phyloP scores from a whole-genome alignment of 2,329 filamentous ascomycete genomes.

The Zymoseptoria pseudotritici region DNA sequence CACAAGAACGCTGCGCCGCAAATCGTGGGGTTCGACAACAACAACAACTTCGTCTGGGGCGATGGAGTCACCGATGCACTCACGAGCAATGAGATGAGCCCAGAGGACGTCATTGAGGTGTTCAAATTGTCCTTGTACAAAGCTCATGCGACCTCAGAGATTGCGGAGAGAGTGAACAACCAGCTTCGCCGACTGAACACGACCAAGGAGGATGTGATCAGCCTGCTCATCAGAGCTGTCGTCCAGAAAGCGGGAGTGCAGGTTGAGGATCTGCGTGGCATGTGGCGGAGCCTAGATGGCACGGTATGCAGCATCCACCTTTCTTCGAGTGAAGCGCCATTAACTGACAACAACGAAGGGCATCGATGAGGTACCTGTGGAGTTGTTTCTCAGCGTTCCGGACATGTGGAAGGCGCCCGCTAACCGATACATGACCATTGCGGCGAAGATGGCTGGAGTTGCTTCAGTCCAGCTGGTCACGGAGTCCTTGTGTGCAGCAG shows the following conservation, averaged over 20 bases:
- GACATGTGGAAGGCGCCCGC: not conserved
- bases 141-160: not conserved
- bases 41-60: not conserved
- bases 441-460: not conserved
- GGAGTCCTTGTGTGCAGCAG: not conserved
- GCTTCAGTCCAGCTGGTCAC: not conserved
- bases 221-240: not conserved
- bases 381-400: not conserved
- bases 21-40: not conserved
- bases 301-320: not conserved
- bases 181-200: not conserved
- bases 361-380: not conserved
- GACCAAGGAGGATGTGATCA: not conserved
- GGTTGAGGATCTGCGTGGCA: not conserved
- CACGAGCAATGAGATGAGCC: not conserved
- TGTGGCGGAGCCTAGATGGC: not conserved
- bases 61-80: not conserved
- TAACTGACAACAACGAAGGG: not conserved
- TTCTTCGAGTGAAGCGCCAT: not conserved
- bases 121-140: not conserved
- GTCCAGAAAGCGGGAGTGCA: not conserved
- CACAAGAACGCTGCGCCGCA: too few relatives aligned
- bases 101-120: not conserved
- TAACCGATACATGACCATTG: not conserved
- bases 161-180: not conserved